Evolutionary conservation across 2,329 filamentous ascomycete species (phyloP), one percentile per base, ranked within the genome.

Genomic region (Eutypa lata): DNA sequence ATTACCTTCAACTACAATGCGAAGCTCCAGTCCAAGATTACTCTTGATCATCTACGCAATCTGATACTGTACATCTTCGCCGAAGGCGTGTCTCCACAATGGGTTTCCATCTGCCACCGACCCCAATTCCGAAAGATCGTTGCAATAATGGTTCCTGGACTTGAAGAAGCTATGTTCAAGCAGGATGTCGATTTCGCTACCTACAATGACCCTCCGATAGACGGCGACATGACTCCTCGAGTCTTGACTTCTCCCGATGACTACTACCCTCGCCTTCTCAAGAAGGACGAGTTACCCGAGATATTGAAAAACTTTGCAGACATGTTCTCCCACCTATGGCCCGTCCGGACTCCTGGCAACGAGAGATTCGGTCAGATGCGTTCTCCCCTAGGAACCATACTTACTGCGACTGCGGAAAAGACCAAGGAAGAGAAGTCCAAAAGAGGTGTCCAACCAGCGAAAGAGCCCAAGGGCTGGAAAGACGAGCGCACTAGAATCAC

Each of bases 111-210:
- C 47, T 76, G 76, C 54, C 80, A 88, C 62, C 78, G 86, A 45
- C 79, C 82, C 6, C 77, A 84, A 53, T 84, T 89, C 61, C 76
- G 83, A 57, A 95, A 94, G 72, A 88, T 95, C 28, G 92, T 97
- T 28, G 83, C 90, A 40, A 75, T 99, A 59, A 93, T 97, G 89
- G 86, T 97, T 11, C 94, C 94, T 11, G 94, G 94, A 0, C 74
- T 99, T 22, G 93, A 97, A 67, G 83, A 90, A 64, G 88, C 85
- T 57, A 94, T 97, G 89, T 96, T 97, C 73, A 83, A 88, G 68
- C 79, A 82, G 13, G 66, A 71, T 37, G 76, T 80, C 37, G 73
- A 84, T 57, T 79, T 78, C 47, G 66, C 71, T 10, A 71, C 66
- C 1, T 83, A 78, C 62, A 75, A 77, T 43, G 66, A 73, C 22